phyloP scores from a whole-genome alignment of 441 rosid species.

The Adansonia grandidieri region DNA sequence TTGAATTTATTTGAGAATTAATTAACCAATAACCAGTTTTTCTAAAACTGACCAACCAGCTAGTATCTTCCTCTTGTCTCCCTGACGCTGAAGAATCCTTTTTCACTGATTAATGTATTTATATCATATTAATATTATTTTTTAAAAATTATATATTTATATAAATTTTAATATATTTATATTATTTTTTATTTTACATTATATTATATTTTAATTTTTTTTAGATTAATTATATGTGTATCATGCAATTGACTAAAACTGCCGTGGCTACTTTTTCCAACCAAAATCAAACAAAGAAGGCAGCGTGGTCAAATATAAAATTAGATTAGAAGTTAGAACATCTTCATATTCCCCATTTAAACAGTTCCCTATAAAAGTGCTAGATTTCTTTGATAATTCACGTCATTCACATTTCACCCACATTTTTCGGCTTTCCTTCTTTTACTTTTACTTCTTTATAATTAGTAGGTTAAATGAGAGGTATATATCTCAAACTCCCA shows the following conservation, averaged over 20 bases:
- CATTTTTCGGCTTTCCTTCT: not conserved
- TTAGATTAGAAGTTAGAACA: conserved; percentile 9
- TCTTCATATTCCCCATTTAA: conserved; percentile 29
- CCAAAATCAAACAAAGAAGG: conserved; percentile 22
- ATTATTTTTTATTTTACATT: no score
- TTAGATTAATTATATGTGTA: no score
- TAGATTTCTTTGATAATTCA: conserved; percentile 32
- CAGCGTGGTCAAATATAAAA: conserved; percentile 24
- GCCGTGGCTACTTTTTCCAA: not conserved
- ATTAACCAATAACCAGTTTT: not conserved
- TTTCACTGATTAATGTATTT: no score
- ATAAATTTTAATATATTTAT: no score
- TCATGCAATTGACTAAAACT: no score
- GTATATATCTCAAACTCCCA: not conserved
- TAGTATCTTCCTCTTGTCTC: not conserved
- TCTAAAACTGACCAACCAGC: not conserved
- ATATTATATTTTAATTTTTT: no score
- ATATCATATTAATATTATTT: no score
- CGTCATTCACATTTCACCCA: conserved; percentile 11
- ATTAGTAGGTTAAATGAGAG: not conserved
- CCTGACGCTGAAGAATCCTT: no score
- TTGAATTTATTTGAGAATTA: not conserved
- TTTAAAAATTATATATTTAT: no score
- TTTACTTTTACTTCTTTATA: not conserved
- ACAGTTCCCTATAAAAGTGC: conserved; percentile 37